These are phyloP conservation scores for Bryoerythrophyllum caledonicum DNA, from an alignment of 225 moss, liverwort and hornwort species.

Conservation along the genomic window DNA sequence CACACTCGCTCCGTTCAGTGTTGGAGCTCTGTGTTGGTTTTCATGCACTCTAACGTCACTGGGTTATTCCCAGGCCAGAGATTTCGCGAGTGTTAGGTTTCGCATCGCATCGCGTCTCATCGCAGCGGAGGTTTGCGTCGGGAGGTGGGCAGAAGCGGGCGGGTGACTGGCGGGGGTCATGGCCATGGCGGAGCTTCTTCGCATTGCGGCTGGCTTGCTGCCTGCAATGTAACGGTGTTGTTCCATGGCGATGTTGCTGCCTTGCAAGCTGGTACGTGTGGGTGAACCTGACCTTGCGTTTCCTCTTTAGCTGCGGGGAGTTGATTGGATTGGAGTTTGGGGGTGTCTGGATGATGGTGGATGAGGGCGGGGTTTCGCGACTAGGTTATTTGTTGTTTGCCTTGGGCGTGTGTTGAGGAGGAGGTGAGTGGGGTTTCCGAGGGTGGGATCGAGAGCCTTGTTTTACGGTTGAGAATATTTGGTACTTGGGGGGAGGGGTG, in stretches of 20 bases:
- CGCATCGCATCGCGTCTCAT: not conserved
- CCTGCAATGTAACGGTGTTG: constrained; percentile 36
- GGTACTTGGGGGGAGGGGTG: constrained; percentile 19
- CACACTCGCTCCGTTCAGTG: not conserved
- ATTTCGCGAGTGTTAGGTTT: not conserved
- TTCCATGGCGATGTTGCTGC: constrained; percentile 32
- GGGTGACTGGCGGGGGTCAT: constrained; percentile 16
- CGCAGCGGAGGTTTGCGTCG: constrained; percentile 10
- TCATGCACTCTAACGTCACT: constrained; percentile 17
- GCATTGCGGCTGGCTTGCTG: constrained; percentile 26
- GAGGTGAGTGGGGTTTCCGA: constrained; percentile 9
- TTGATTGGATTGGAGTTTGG: not conserved
- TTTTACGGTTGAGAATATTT: constrained; percentile 8
- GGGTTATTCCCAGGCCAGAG: no score
- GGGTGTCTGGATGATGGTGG: constrained; percentile 6
- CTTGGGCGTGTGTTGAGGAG: not conserved
- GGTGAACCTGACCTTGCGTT: constrained; percentile 6
- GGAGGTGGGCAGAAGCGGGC: not conserved
- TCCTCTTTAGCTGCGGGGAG: not conserved
- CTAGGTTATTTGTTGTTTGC: not conserved
- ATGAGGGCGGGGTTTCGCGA: not conserved
- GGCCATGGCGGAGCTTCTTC: constrained; percentile 22
- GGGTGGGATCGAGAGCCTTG: constrained; percentile 25
- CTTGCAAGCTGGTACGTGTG: constrained; percentile 39
- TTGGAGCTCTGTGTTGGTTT: not conserved